A percentile compares a stretch with the other conserved stretches of the same genome.
These are phyloP conservation scores for Ceratobasidium sp. DNA, from an alignment of 1,284 basidiomycete species.

Conservation along the genomic window DNA sequence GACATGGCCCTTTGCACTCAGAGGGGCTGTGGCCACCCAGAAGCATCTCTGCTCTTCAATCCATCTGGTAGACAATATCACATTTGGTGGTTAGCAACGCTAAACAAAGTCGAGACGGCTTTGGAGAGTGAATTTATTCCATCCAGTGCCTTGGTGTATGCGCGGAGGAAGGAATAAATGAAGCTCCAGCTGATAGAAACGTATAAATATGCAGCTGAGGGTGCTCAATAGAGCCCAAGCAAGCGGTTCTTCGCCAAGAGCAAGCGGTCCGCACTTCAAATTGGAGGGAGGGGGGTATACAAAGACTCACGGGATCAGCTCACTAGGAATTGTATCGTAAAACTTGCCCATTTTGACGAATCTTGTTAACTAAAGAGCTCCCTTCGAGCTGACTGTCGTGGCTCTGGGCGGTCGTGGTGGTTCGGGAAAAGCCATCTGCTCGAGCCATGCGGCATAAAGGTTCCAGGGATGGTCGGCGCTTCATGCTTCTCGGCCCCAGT, in stretches of 20 bases:
- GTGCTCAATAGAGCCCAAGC: neutral
- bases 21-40: slow-evolving; percentile 71
- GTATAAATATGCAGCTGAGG: neutral
- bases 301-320: slow-evolving; percentile 56
- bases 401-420: slow-evolving; percentile 7
- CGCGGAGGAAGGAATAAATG: neutral
- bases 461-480: neutral
- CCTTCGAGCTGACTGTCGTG: neutral
- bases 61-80: slow-evolving; percentile 57
- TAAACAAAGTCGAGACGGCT: no score
- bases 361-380: neutral
- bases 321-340: slow-evolving; percentile 64
- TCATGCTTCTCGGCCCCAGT: neutral
- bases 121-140: neutral
- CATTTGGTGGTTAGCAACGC: neutral
- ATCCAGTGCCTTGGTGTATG: neutral
- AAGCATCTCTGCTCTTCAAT: slow-evolving; percentile 69
- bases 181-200: no score
- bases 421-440: neutral
- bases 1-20: slow-evolving; percentile 65
- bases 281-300: neutral
- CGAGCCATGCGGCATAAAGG: no score
- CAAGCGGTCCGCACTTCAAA: neutral
- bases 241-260: neutral
- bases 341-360: slow-evolving; percentile 63